Base-by-base conservation (phyloP, 2,329 filamentous ascomycete genomes). In the Tolypocladium cylindrosporum region DNA sequence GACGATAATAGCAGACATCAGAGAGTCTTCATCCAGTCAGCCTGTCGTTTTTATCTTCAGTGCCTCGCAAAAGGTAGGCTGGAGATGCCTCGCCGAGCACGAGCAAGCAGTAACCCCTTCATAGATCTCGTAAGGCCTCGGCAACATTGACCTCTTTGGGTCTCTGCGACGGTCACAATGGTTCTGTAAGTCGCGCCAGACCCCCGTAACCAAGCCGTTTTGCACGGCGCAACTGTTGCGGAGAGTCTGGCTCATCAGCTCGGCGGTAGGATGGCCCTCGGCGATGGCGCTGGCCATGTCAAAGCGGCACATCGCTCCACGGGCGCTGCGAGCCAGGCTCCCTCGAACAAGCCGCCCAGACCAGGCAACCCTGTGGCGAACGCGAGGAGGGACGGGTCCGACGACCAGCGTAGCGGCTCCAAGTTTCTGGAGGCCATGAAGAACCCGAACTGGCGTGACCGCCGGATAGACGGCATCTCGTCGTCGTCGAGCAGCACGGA, bases 381-480 rank as follows among this genome's bases (percentile, higher is more conserved):
- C 42, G 13, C 56, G 62, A 11, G 60, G 55, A 51, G 21, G 37
- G 60, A 66, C 1, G 41, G 60, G 21, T 59, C 59, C 14, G 66
- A 63, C 11, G 68, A 68, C 1, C 52, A 59, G 7, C 59, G 57
- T 13, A 9, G 55, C 8, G 57, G 45, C 31, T 66, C 64, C 34
- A 69, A 66, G 48, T 66, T 68, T 43, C 55, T 59, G 9, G 66
- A 71, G 59, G 71, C 71, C 31, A 67, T 73, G 66, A 70, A 65
- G 31, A 71, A 73, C 36, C 70, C 69, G 16, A 65, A 73, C 54
- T 73, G 71, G 71, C 68, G 71, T 39, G 62, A 60, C 36, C 69
- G 70, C 39, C 59, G 61, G 11, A 61, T 62, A 10, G 57, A 61
- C 3, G 57, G 54, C 21, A 58, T 50, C 10, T 56, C 54, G 10